phyloP scores from a whole-genome alignment of 139 green algal species.

The Closterium sp. region DNA sequence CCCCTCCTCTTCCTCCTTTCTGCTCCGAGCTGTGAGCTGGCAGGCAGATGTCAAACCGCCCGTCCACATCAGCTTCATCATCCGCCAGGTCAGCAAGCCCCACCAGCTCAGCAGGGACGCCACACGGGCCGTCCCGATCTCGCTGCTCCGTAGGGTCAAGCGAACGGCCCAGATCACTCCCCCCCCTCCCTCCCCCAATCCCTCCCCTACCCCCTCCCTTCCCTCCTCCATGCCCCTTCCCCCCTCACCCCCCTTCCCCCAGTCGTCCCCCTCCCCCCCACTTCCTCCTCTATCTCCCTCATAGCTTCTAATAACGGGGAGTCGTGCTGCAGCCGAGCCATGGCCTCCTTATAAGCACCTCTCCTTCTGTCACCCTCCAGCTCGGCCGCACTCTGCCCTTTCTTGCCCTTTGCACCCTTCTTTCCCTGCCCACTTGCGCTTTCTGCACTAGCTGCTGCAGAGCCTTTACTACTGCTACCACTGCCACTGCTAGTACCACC shows the following conservation, averaged over 20 bases:
- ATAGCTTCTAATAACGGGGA: neutral
- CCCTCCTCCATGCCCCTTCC: neutral
- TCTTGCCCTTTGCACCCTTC: neutral
- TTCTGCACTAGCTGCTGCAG: neutral
- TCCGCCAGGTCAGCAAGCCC: neutral
- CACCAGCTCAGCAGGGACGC: neutral
- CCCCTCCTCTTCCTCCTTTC: neutral
- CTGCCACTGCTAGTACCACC: neutral
- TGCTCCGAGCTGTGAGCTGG: neutral
- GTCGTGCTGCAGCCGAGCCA: neutral
- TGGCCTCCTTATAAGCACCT: slow-evolving; percentile 5
- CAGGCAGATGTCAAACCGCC: neutral
- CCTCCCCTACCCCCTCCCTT: neutral
- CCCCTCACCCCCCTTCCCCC: no score
- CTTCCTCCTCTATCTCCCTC: neutral
- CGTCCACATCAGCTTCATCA: slow-evolving; percentile 1
- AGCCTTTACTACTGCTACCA: neutral
- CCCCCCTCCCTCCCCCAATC: neutral
- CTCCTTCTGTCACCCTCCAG: neutral
- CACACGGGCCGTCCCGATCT: neutral
- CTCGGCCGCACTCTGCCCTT: neutral
- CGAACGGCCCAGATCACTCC: no score
- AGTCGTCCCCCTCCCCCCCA: neutral
- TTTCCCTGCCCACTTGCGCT: neutral
- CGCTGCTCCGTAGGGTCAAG: neutral